These are phyloP conservation scores for Sporobolus alterniflorus DNA, from an alignment of 202 grass and related monocot species.

Conservation along the genomic window DNA sequence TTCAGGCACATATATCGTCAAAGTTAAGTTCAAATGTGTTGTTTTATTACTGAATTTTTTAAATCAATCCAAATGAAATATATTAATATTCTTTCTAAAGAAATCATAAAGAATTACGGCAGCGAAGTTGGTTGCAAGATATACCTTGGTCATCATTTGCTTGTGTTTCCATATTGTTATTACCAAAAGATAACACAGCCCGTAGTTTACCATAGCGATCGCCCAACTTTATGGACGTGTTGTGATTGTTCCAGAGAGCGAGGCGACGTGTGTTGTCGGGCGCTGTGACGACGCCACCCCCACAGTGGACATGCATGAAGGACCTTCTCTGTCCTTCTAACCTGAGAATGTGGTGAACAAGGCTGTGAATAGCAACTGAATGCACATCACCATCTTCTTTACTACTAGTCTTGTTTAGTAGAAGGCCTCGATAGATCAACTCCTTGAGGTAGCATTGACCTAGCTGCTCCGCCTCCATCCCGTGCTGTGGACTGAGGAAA, in stretches of 20 bases:
- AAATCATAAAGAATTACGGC: too few species aligned
- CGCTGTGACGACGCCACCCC: neutral
- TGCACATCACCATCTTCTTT: neutral
- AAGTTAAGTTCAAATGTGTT: too few species aligned
- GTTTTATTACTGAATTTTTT: too few species aligned
- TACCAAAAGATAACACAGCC: neutral
- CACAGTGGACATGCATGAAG: neutral
- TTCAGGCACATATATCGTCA: too few species aligned
- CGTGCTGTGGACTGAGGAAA: neutral
- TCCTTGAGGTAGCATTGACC: constrained; percentile 13
- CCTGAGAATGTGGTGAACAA: neutral
- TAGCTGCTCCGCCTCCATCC: neutral
- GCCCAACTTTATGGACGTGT: neutral
- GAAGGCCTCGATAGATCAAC: neutral
- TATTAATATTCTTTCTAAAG: too few species aligned
- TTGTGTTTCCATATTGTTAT: neutral
- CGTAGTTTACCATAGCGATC: neutral
- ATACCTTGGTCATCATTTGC: too few species aligned
- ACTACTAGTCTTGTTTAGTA: neutral
- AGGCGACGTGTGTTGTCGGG: neutral
- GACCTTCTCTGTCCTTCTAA: neutral
- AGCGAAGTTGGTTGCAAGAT: too few species aligned
- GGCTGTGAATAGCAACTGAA: neutral
- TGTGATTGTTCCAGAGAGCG: neutral
- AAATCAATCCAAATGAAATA: too few species aligned